Base-by-base conservation (phyloP, 108 stramenopile genomes). In the Stephanodiscus triporus region DNA sequence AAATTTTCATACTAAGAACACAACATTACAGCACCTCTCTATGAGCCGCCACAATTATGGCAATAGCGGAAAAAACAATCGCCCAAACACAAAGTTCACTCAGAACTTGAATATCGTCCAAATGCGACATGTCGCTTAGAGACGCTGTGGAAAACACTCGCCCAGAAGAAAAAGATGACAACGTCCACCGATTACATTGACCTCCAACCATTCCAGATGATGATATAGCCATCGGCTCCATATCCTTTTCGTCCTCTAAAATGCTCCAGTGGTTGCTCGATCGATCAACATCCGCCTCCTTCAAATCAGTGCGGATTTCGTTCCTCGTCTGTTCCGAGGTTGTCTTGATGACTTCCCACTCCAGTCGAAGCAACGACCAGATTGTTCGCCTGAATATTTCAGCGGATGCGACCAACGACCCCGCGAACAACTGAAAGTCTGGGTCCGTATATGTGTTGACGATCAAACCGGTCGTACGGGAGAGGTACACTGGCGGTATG, bases 361-460 rank as follows among this genome's bases (percentile, higher is more conserved):
- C 94, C 22, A 95, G 66, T 22, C 94, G 80, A 36, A 95, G 53
- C 64, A 88, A 78, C 45, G 89, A 91, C 94, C 94, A 95, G 38
- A 93, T 66, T 23, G 89, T 87, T 63, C 94, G 80, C 55, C 94
- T 78, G 38, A 95, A 56, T 19, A 95, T 92, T 78, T 95, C 94
- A 0, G 88, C 90, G 14, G 81, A 84, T 9, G 90, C 92, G 48
- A 90, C 82, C 43, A 76, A 26, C 17, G 75, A 72, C 27, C 70
- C 78, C 30, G 71, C 62, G 42, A 80, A 80, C 27, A 68, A 51
- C 20, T 63, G 65, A 68, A 76, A 72, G 36, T 76, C 78, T 1
- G 69, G 65, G 45, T 63, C 50, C 38, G n/a, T 61, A 37, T 68
- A 80, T 17, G 80, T 86, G 22, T 83, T 79, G 16, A 80, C 79